Base-by-base conservation (phyloP, 2,329 filamentous ascomycete species). In the Arthroderma sp. region DNA sequence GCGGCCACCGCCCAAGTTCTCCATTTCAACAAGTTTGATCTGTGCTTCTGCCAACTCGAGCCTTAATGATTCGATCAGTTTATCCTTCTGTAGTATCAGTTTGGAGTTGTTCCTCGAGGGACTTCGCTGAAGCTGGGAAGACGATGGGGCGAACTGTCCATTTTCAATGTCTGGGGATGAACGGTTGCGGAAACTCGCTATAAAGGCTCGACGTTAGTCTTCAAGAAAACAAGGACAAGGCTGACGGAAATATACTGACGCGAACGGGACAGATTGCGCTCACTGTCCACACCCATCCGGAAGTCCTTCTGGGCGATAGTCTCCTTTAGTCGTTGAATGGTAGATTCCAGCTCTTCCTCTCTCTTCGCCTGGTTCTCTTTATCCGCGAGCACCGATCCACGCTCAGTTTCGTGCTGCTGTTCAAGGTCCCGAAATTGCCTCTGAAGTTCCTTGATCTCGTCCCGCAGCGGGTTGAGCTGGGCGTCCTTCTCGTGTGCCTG, bases 41-140 rank as follows among this genome's bases (percentile, higher is more conserved):
- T 97, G 91, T 21, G 88, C 86, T 71, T 97, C 93, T 44, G 93
- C 91, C 53, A 98, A 80, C 70, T 98, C 93, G 25, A 97, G 81
- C 58, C 91, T 83, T 61, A 98, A 78, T 9, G 87, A 89, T 70
- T 97, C 91, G 65, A 98, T 97, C 59, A 96, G 78, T 74, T 94
- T 93, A 73, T 98, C 93, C 71, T 97, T 98, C 71, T 97, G 91
- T 64, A 94, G 79, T 54, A 97, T 81, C 55, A 95, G 78, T 71
- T 91, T 94, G 13, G 90, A 94, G 72, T 87, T 91, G 70, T 88
- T 94, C 62, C 87, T 82, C 35, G 90, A 95, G 66, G 94, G 88
- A 77, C 88, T 95, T 62, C 89, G 86, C 65, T 91, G 84, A 56
- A 95, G 74, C 2, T 88, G 89, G 15, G 86, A 86, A 6, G 47